Evolutionary conservation across 1,284 basidiomycete genomes (phyloP), one percentile per base, ranked within the genome.

Genomic region (Tylopilus orsonianus): DNA sequence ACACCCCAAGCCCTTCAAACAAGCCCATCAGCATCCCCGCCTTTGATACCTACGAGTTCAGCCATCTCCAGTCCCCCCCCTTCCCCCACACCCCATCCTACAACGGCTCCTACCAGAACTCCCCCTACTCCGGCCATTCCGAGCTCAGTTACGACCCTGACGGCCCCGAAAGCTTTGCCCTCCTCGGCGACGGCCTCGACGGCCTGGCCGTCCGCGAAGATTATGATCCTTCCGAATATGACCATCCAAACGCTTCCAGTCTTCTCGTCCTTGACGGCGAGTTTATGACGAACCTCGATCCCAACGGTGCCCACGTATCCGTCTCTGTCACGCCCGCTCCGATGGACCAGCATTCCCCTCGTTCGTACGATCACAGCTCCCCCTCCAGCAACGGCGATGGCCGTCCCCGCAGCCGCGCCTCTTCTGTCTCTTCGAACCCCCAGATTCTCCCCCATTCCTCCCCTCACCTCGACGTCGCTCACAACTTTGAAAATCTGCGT

Each of bases 141-240:
- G 85, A 87, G 23, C 80, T 87, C 19, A 74, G 74, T 49, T 80
- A 79, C 64, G 72, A 73, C 60, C 70, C 69, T 35, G 72, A 75
- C 34, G 73, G 61, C 16, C 62, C 77, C 41, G 73, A 77, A 38
- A 52, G 64, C 41, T 67, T 73, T 29, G 64, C 55, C 42, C 57
- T 78, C 46, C 75, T 75, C 18, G 70, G 72, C 2, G 71, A 70
- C 44, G 66, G 68, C 10, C 62, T 64, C 24, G 66, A 69, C 27
- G 62, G 56, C 39, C 60, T 71, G 39, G 55, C 64, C 41, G 56
- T 59, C 49, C 60, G 60, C 9, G 71, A 75, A 40, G 78, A 79
- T 22, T 87, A 88, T 76, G 80, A 87, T 62, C 85, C 84, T 5
- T 65, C 74, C 36, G 80, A 85, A 45, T 88, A 79, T 73, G 85